phyloP scores from a whole-genome alignment of 2,329 filamentous ascomycete genomes.

The Coniochaeta sp. region DNA sequence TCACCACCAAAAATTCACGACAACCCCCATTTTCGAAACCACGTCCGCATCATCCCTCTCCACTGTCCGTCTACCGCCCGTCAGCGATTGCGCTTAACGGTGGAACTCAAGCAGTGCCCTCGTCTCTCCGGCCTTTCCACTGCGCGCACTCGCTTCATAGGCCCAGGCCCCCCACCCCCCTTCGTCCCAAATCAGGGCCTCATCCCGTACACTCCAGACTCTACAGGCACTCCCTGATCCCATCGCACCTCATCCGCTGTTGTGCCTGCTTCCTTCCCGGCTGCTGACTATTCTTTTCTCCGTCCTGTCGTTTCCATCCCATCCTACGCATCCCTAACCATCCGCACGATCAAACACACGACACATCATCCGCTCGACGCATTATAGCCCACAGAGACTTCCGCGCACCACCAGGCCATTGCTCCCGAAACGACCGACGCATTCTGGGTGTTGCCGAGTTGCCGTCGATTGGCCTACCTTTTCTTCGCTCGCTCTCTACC shows the following conservation, averaged over 20 bases:
- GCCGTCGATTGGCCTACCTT: not conserved
- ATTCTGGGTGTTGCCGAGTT: not conserved
- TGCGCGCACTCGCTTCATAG: not conserved
- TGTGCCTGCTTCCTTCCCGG: not conserved
- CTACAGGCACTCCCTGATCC: not conserved
- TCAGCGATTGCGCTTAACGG: not conserved
- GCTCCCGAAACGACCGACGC: not conserved
- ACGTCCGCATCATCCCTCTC: not conserved
- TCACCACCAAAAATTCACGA: constrained; percentile 16
- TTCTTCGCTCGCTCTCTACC: not conserved
- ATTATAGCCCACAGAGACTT: not conserved
- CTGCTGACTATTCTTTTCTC: constrained; percentile 1
- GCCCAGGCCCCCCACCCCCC: not conserved
- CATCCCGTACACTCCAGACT: not conserved
- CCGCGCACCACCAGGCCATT: not conserved
- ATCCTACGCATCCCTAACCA: not conserved
- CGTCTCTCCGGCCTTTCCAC: not conserved
- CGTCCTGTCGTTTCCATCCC: not conserved
- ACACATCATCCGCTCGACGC: not conserved
- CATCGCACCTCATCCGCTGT: not conserved
- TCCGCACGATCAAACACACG: not conserved
- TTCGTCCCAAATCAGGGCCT: constrained; percentile 1
- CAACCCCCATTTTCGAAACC: constrained; percentile 1
- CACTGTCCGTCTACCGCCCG: not conserved
- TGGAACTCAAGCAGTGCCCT: not conserved